A percentile compares a stretch with the other conserved stretches of the same genome.
phyloP scores from a whole-genome alignment of 176 grass and related monocot species.

The Pharus latifolius region DNA sequence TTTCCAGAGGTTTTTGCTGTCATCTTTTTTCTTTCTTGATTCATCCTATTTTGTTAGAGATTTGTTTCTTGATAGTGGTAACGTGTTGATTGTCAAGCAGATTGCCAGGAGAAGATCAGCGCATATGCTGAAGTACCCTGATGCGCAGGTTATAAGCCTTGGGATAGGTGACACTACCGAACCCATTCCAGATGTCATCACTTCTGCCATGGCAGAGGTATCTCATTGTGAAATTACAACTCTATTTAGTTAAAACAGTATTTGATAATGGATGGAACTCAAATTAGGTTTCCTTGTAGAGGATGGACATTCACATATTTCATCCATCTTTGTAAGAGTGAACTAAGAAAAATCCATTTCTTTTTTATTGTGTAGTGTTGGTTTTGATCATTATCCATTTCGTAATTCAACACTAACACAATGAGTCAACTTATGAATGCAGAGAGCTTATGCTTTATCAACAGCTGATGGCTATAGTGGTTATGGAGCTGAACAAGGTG shows the following conservation, averaged over 20 bases:
- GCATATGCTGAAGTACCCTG: slow-evolving; percentile 67
- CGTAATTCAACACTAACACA: background rate
- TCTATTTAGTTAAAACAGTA: background rate
- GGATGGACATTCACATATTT: background rate
- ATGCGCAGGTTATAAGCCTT: slow-evolving; percentile 85
- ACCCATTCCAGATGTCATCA: slow-evolving; percentile 81
- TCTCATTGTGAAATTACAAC: background rate
- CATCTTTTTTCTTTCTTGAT: background rate
- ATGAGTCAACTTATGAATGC: background rate
- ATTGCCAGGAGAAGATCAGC: slow-evolving; percentile 79
- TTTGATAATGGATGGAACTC: background rate
- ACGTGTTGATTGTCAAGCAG: slow-evolving; percentile 16
- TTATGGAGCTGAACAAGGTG: slow-evolving; percentile 99
- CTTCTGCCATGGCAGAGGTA: slow-evolving; percentile 80
- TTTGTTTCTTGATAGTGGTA: background rate
- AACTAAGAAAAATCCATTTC: background rate
- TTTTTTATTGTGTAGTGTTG: background rate
- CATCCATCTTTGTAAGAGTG: background rate
- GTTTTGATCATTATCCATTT: too few relatives aligned
- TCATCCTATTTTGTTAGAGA: background rate
- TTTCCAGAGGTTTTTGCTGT: slow-evolving; percentile 52
- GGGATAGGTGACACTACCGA: slow-evolving; percentile 93
- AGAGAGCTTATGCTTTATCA: slow-evolving; percentile 71
- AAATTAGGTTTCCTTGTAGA: background rate
- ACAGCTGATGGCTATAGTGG: slow-evolving; percentile 89